phyloP scores from a whole-genome alignment of 768 basidiomycete species.

The Kwoniella botswanensis region DNA sequence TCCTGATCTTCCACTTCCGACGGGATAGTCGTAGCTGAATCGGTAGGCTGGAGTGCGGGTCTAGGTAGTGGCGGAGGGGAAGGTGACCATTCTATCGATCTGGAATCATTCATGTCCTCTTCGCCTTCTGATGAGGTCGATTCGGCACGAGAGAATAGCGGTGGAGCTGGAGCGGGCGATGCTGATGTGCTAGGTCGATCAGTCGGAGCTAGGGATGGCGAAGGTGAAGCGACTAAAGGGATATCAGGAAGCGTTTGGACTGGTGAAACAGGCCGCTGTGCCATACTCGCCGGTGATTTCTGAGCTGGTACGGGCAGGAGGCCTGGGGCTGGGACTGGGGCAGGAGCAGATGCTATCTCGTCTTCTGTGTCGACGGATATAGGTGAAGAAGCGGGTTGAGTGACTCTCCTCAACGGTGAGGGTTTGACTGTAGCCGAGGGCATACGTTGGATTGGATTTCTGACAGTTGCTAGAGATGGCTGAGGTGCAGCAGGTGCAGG shows the following conservation, averaged over 20 bases:
- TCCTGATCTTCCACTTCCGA: conserved; percentile 81
- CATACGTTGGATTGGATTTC: conserved; percentile 1
- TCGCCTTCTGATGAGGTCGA: conserved; percentile 28
- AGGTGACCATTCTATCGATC: conserved; percentile 59
- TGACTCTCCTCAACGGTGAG: conserved; percentile 21
- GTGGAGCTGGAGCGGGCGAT: background rate
- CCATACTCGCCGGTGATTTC: background rate
- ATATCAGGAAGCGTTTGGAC: background rate
- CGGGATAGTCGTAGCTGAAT: conserved; percentile 55
- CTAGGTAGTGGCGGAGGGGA: conserved; percentile 58
- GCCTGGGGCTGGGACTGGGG: background rate
- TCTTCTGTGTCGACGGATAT: conserved; percentile 12
- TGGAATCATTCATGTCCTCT: conserved; percentile 46
- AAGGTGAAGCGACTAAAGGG: background rate
- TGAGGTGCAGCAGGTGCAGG: background rate
- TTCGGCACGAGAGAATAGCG: conserved; percentile 7
- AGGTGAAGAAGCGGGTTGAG: conserved; percentile 27
- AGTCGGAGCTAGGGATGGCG: background rate
- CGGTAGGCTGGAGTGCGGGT: conserved; percentile 57
- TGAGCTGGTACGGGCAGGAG: background rate
- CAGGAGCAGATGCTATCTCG: background rate
- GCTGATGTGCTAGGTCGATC: background rate
- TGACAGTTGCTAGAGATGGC: background rate
- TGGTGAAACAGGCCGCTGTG: background rate
- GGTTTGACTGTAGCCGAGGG: conserved; percentile 24